Conservation (phyloP, 2,329 filamentous ascomycete species). For the Sodiomyces alkalinus region DNA sequence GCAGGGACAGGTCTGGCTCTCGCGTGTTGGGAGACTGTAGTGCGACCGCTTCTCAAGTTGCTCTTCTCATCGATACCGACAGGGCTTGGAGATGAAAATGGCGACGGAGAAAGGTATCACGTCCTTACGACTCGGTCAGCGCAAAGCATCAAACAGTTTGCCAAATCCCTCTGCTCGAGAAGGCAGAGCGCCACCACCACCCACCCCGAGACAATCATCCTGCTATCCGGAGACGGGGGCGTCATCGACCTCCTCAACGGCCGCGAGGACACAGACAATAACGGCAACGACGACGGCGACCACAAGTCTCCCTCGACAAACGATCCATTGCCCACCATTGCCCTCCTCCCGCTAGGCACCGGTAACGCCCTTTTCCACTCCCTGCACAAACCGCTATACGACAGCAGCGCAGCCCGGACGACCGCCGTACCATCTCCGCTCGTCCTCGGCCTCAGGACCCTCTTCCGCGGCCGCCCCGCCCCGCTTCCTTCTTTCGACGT, state of each 20-base stretch:
- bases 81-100: no score
- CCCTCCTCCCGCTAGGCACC: slow-evolving; percentile 45
- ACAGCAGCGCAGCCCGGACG: background rate
- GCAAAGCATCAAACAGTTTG: slow-evolving; percentile 49
- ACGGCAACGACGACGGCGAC: no score
- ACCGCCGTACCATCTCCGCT: slow-evolving; percentile 23
- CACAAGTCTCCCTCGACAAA: no score
- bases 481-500: slow-evolving; percentile 48
- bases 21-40: slow-evolving; percentile 35
- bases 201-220: slow-evolving; percentile 42
- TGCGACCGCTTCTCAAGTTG: slow-evolving; percentile 37
- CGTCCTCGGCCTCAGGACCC: slow-evolving; percentile 36
- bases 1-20: slow-evolving; percentile 47
- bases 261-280: slow-evolving; percentile 11
- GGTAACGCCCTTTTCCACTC: slow-evolving; percentile 52
- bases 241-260: slow-evolving; percentile 70
- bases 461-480: slow-evolving; percentile 40
- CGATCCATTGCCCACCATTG: slow-evolving; percentile 25
- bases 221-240: slow-evolving; percentile 81
- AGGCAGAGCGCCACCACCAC: slow-evolving; percentile 12
- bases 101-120: slow-evolving; percentile 21
- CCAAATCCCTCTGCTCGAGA: slow-evolving; percentile 21
- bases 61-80: slow-evolving; percentile 21
- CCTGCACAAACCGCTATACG: slow-evolving; percentile 41
- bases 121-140: slow-evolving; percentile 49